Conservation (phyloP, 306 rosid species). For the Purshia tridentata region DNA sequence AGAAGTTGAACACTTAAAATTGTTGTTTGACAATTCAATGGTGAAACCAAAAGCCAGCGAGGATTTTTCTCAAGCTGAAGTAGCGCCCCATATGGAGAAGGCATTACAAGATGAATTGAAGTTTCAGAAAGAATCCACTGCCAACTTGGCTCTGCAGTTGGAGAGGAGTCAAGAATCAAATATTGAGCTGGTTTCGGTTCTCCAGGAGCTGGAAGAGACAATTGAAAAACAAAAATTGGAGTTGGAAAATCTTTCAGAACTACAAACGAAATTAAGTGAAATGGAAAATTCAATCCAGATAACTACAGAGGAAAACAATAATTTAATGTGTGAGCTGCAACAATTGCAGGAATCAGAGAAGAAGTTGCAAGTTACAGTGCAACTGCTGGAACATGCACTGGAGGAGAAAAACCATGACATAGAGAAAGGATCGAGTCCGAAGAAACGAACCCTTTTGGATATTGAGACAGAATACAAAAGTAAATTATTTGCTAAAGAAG, state of each 20-base stretch:
- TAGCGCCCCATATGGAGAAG: conserved; percentile 39
- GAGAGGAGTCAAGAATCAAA: conserved; percentile 83
- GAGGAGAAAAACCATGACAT: conserved; percentile 49
- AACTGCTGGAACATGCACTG: conserved; percentile 54
- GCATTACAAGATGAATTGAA: conserved; percentile 66
- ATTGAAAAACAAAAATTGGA: conserved; percentile 66
- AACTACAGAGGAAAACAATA: conserved; percentile 49
- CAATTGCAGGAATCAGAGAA: conserved; percentile 66
- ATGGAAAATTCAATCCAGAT: conserved; percentile 44
- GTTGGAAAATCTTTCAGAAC: conserved; percentile 56
- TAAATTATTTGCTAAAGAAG: conserved; percentile 46
- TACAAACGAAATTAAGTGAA: conserved; percentile 44
- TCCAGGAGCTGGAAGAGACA: conserved; percentile 83
- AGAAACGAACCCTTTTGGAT: conserved; percentile 35
- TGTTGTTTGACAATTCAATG: conserved; percentile 37
- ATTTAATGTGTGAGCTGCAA: conserved; percentile 44
- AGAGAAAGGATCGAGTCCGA: conserved; percentile 36
- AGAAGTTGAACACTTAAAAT: conserved; percentile 57
- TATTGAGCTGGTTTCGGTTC: conserved; percentile 82
- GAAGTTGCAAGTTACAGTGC: conserved; percentile 48
- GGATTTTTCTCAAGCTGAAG: conserved; percentile 44
- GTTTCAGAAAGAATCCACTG: conserved; percentile 72
- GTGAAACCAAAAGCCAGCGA: conserved; percentile 37
- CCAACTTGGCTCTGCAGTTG: conserved; percentile 73
- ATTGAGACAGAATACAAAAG: conserved; percentile 46